Evolutionary conservation across 116 monocot genomes (phyloP).

Genomic region (Phalaenopsis hybrid): DNA sequence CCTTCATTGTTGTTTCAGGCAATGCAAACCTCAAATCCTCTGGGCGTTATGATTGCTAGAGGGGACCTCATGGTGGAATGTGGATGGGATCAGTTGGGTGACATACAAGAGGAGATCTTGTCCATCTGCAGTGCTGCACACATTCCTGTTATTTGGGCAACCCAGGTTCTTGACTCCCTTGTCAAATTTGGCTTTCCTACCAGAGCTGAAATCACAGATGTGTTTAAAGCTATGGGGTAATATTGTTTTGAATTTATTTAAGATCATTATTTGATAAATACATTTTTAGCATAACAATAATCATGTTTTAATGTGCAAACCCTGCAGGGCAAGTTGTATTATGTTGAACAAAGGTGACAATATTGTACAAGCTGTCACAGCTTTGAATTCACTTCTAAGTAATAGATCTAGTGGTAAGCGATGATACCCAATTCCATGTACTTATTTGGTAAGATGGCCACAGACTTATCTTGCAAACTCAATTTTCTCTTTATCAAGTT

Average conservation of each 20-base stretch:
- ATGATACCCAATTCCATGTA: neutral
- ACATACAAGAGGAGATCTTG: constrained; percentile 38
- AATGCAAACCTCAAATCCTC: constrained; percentile 29
- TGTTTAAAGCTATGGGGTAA: constrained; percentile 30
- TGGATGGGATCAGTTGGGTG: constrained; percentile 37
- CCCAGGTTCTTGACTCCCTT: constrained; percentile 40
- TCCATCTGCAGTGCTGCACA: constrained; percentile 40
- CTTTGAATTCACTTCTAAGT: constrained; percentile 25
- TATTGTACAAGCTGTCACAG: constrained; percentile 31
- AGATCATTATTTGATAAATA: neutral
- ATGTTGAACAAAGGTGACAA: constrained; percentile 45
- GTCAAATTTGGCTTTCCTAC: constrained; percentile 33
- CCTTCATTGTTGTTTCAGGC: constrained; percentile 35
- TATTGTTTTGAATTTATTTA: neutral
- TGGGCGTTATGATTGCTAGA: constrained; percentile 54
- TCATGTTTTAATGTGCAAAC: neutral
- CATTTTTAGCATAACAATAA: neutral
- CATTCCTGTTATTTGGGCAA: constrained; percentile 45
- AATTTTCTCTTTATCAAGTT: neutral
- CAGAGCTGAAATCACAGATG: constrained; percentile 41
- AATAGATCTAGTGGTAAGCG: constrained; percentile 5
- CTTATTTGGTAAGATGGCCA: neutral
- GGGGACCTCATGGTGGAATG: constrained; percentile 49
- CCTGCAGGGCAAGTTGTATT: constrained; percentile 28
- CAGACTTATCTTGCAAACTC: neutral